Evolutionary conservation across 2,329 filamentous ascomycete genomes (phyloP).

Genomic region (Pseudofabraea citricarpa): DNA sequence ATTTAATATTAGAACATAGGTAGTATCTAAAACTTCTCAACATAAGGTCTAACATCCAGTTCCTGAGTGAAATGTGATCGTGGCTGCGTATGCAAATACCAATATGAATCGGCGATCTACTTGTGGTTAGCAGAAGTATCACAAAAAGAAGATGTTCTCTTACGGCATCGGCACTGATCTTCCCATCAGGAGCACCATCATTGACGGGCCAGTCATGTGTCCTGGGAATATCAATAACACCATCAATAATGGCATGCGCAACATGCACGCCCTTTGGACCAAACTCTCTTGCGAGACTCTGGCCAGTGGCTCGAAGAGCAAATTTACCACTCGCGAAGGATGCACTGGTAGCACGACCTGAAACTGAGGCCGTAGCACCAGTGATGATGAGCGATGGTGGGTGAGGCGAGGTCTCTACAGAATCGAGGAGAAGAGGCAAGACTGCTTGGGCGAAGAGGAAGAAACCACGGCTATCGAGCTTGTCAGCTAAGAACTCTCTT

Average conservation of each 20-base stretch:
- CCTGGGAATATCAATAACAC: conserved; percentile 74
- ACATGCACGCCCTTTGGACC: conserved; percentile 81
- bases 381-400: conserved; percentile 82
- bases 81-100: conserved; percentile 77
- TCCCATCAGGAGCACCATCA: conserved; percentile 46
- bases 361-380: conserved; percentile 76
- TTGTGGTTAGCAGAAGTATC: not conserved
- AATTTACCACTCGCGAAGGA: conserved; percentile 78
- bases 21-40: conserved; percentile 70
- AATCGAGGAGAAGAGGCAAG: conserved; percentile 65
- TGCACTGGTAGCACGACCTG: conserved; percentile 64
- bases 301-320: conserved; percentile 67
- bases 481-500: too few species aligned
- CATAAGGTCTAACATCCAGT: conserved; percentile 71
- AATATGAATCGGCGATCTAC: conserved; percentile 83
- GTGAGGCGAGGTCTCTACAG: conserved; percentile 47
- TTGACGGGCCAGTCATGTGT: conserved; percentile 50
- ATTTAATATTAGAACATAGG: too few species aligned
- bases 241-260: conserved; percentile 77
- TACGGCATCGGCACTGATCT: conserved; percentile 71
- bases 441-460: conserved; percentile 71
- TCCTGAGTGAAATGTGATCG: conserved; percentile 77
- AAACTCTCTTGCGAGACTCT: conserved; percentile 78
- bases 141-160: conserved; percentile 31
- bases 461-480: conserved; percentile 62